Conservation (phyloP, 148 eudicot species). For the Mesembryanthemum crystallinum region DNA sequence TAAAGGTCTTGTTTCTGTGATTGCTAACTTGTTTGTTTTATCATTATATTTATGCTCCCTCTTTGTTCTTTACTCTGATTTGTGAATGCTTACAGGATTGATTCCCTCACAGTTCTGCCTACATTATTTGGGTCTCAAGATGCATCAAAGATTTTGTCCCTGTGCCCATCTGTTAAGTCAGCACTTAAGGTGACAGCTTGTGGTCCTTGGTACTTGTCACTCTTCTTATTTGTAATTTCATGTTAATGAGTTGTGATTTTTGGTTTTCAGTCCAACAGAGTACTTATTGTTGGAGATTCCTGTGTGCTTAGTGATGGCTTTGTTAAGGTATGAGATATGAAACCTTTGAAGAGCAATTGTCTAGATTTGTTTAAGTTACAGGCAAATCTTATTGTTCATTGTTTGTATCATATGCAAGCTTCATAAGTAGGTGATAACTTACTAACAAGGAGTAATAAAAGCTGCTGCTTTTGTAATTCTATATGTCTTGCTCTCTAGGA, state of each 20-base stretch:
- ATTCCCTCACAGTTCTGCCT: constrained; percentile 80
- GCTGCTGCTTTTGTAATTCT: not conserved
- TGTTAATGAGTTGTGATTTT: constrained; percentile 19
- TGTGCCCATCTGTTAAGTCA: constrained; percentile 73
- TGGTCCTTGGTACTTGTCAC: not conserved
- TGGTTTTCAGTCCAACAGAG: constrained; percentile 67
- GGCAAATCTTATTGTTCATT: not conserved
- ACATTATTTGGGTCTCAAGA: constrained; percentile 76
- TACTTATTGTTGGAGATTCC: constrained; percentile 77
- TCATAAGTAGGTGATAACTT: not conserved
- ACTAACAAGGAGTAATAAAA: not conserved
- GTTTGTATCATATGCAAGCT: not conserved
- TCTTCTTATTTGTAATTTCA: not conserved
- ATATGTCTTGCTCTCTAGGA: constrained; percentile 39
- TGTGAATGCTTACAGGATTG: constrained; percentile 63
- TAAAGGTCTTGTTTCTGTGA: not conserved
- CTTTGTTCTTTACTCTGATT: constrained; percentile 10
- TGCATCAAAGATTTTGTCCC: constrained; percentile 72
- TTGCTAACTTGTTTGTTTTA: not conserved
- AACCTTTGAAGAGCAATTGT: not conserved
- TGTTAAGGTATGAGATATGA: constrained; percentile 60
- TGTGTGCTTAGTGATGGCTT: constrained; percentile 73
- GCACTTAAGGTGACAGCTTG: constrained; percentile 64
- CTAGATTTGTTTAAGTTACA: not conserved
- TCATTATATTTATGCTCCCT: not conserved